Evolutionary conservation across 2,329 filamentous ascomycete genomes (phyloP).

Genomic region (Penicillium olsonii): DNA sequence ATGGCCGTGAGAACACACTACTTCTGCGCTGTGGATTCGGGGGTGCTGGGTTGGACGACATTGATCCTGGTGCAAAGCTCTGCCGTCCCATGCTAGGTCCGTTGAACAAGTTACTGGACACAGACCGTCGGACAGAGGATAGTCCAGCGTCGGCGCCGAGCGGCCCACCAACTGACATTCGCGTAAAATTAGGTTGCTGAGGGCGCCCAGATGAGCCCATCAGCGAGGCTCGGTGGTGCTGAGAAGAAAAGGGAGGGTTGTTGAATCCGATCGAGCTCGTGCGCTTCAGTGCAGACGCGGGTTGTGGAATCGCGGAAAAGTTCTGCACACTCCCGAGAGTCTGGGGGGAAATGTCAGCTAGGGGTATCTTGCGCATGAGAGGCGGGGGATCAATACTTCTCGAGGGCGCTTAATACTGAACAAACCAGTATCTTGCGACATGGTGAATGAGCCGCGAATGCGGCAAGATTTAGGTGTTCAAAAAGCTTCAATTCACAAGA

Average conservation of each 20-base stretch:
- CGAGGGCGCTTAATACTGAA: constrained; percentile 90
- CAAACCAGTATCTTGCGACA: constrained; percentile 84
- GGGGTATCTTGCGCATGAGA: constrained; percentile 7
- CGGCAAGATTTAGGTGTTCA: constrained; percentile 16
- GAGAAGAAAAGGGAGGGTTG: constrained; percentile 64
- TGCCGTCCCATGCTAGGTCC: constrained; percentile 65
- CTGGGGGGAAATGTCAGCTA: constrained; percentile 40
- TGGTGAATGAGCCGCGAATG: constrained; percentile 36
- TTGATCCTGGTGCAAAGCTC: constrained; percentile 65
- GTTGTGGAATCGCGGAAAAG: constrained; percentile 85
- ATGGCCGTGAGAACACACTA: constrained; percentile 79
- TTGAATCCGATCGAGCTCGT: constrained; percentile 73
- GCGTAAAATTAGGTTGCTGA: constrained; percentile 82
- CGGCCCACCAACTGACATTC: constrained; percentile 71
- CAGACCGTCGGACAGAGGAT: constrained; percentile 79
- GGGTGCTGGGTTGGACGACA: constrained; percentile 55
- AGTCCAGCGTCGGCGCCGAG: constrained; percentile 79
- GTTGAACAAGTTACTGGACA: constrained; percentile 66
- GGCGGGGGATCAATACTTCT: constrained; percentile 64
- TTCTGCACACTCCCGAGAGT: constrained; percentile 82
- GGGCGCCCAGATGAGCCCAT: constrained; percentile 83
- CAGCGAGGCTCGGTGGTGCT: constrained; percentile 80
- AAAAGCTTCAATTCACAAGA: background rate
- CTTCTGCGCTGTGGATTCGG: constrained; percentile 67
- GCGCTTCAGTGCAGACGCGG: constrained; percentile 90